Conservation (phyloP, 139 green algal genomes). For the Chara braunii region DNA sequence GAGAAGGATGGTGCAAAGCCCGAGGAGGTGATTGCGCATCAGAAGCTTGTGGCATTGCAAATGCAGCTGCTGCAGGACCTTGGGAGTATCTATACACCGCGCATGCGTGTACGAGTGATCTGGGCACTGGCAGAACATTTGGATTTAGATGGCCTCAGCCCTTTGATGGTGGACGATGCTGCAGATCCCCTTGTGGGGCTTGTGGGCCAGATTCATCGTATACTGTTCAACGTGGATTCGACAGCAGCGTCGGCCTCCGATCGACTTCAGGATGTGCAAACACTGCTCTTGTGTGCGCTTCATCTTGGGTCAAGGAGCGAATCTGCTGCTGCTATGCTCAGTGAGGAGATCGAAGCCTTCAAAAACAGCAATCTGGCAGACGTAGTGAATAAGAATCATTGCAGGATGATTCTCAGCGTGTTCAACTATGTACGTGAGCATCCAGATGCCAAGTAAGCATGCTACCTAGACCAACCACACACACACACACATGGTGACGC, state of each 20-base stretch:
- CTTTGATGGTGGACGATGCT: slow-evolving; percentile 30
- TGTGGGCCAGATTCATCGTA: neutral
- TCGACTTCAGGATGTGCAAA: slow-evolving; percentile 28
- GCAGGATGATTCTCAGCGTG: slow-evolving; percentile 12
- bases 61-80: slow-evolving; percentile 27
- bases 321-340: slow-evolving; percentile 19
- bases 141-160: neutral
- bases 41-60: slow-evolving; percentile 25
- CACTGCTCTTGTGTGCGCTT: slow-evolving; percentile 27
- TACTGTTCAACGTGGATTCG: slow-evolving; percentile 19
- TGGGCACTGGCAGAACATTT: slow-evolving; percentile 31
- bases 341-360: slow-evolving; percentile 25
- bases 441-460: neutral
- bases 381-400: slow-evolving; percentile 17
- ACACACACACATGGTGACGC: too few relatives aligned
- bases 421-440: neutral
- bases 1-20: slow-evolving; percentile 11
- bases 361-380: slow-evolving; percentile 10
- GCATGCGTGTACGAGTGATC: slow-evolving; percentile 16
- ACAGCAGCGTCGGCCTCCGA: neutral
- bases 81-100: slow-evolving; percentile 6
- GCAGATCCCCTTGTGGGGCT: slow-evolving; percentile 28
- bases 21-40: slow-evolving; percentile 25
- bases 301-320: slow-evolving; percentile 21
- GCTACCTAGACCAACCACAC: too few relatives aligned